These are phyloP conservation scores for Globisporangium cylindrosporum DNA, from an alignment of 352 stramenopile genomes.

Conservation along the genomic window DNA sequence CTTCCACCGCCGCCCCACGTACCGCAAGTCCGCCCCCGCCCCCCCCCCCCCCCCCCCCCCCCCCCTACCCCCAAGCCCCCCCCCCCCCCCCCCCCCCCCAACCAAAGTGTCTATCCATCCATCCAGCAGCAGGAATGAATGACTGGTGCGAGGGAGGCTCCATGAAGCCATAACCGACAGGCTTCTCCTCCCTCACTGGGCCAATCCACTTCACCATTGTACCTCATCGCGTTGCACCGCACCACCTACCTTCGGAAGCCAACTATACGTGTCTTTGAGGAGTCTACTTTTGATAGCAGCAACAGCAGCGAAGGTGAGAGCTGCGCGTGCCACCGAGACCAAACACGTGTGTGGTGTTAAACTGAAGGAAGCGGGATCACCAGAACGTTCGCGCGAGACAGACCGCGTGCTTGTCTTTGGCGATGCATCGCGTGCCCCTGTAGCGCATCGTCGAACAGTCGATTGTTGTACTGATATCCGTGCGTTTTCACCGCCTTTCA, in stretches of 20 bases:
- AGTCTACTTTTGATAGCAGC: neutral
- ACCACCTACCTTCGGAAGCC: neutral
- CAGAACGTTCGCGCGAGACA: neutral
- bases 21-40: neutral
- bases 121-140: neutral
- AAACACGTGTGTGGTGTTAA: neutral
- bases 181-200: neutral
- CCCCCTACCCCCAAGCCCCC: neutral
- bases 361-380: neutral
- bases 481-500: neutral
- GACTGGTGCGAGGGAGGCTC: neutral
- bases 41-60: too few relatives aligned
- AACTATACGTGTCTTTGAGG: neutral
- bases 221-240: neutral
- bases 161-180: neutral
- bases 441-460: neutral
- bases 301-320: neutral
- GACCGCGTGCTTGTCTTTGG: neutral
- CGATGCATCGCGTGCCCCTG: neutral
- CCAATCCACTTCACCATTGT: neutral
- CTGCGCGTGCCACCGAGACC: neutral
- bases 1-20: neutral
- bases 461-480: neutral
- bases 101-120: neutral
- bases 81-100: neutral